These are phyloP conservation scores for Podila verticillata DNA, from an alignment of 192 early-diverging fungal species.

Conservation along the genomic window DNA sequence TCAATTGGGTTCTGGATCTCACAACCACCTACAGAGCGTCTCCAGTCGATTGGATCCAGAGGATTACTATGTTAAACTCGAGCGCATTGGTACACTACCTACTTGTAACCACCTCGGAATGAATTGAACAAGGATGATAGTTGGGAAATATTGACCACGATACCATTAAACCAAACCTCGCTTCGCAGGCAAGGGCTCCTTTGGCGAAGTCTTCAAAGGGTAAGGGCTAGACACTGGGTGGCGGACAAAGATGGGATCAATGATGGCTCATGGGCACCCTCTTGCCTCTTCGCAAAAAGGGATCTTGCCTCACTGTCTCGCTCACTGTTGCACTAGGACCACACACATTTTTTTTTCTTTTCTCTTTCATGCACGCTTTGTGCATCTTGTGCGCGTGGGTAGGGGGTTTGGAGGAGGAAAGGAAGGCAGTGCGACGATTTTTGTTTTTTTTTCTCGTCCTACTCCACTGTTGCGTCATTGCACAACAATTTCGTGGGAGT, in stretches of 20 bases:
- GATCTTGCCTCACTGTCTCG: too few species aligned
- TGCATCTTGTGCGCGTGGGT: not conserved
- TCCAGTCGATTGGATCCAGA: constrained; percentile 67
- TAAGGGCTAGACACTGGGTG: constrained; percentile 48
- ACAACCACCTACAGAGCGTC: constrained; percentile 28
- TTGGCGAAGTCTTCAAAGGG: constrained; percentile 89
- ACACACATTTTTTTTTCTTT: constrained; percentile 5
- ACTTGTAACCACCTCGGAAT: not conserved
- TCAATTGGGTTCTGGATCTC: too few species aligned
- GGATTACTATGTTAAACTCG: constrained; percentile 71
- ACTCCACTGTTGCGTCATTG: not conserved
- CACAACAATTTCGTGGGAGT: not conserved
- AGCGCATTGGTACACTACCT: constrained; percentile 65
- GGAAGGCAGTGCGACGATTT: not conserved
- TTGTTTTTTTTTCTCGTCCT: not conserved
- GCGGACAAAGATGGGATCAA: not conserved
- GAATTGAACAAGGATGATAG: too few species aligned
- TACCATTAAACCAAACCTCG: too few species aligned
- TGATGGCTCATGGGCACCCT: too few species aligned
- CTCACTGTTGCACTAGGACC: too few species aligned
- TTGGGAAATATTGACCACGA: too few species aligned
- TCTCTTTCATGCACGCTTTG: not conserved
- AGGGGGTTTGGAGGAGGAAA: not conserved
- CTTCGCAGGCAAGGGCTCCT: constrained; percentile 73
- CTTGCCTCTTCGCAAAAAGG: too few species aligned